Percentiles rank a stretch among this genome's conserved stretches.
phyloP scores from a whole-genome alignment of 2,329 filamentous ascomycete genomes.

The Colletotrichum euphorbiae region DNA sequence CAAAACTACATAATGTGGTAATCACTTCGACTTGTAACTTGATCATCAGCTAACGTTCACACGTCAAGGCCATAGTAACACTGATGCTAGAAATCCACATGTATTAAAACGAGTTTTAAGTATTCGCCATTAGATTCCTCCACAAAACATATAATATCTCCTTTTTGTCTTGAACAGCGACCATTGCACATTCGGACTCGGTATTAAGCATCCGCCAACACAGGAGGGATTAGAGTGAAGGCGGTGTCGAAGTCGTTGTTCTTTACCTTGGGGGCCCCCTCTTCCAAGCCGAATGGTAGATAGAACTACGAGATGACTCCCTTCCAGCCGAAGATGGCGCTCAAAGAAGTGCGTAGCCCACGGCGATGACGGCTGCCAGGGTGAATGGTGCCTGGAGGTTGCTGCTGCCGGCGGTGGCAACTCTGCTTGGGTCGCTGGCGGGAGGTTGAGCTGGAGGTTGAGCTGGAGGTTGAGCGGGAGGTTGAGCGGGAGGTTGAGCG shows the following conservation, averaged over 20 bases:
- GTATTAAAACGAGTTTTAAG: not conserved
- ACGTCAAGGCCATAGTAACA: not conserved
- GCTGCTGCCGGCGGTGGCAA: constrained; percentile 29
- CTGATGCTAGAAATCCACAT: not conserved
- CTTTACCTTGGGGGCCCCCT: not conserved
- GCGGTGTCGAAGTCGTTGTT: not conserved
- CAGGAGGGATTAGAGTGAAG: not conserved
- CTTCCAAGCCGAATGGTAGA: not conserved
- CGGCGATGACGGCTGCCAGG: constrained; percentile 13
- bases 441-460: constrained; percentile 10
- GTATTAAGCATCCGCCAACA: no score
- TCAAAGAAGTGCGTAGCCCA: constrained; percentile 30
- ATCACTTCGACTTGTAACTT: not conserved
- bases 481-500: not conserved
- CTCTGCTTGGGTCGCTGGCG: constrained; percentile 8
- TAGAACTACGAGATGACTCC: not conserved
- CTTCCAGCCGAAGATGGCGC: not conserved
- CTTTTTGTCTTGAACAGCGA: not conserved
- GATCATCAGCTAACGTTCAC: not conserved
- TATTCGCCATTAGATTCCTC: not conserved
- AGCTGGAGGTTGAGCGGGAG: not conserved
- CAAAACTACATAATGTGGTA: no score
- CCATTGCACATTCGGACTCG: no score
- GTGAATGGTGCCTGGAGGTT: constrained; percentile 24
- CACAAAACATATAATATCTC: not conserved